Evolutionary conservation across 2,329 filamentous ascomycete species (phyloP).

Genomic region (Parafenestella ontariensis): DNA sequence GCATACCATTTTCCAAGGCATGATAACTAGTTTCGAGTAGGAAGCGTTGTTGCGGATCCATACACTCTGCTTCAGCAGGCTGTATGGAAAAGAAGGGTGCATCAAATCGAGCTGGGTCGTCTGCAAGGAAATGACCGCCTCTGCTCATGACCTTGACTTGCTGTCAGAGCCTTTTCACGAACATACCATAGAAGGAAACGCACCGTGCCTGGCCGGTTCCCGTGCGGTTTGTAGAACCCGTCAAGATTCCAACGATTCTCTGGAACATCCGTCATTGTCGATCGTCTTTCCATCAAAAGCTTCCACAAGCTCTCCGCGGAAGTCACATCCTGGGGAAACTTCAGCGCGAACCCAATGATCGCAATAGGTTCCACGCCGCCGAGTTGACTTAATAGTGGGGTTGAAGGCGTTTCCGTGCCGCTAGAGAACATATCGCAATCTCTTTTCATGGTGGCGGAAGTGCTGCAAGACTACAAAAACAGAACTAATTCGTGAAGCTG

Average conservation of each 20-base stretch:
- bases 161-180: constrained; percentile 10
- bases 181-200: not conserved
- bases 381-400: not conserved
- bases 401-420: too few species aligned
- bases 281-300: constrained; percentile 21
- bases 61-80: constrained; percentile 23
- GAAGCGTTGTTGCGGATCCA: constrained; percentile 37
- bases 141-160: too few species aligned
- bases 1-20: constrained; percentile 35
- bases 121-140: constrained; percentile 27
- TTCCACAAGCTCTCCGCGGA: constrained; percentile 27
- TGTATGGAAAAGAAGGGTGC: constrained; percentile 31
- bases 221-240: constrained; percentile 22
- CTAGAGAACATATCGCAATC: too few species aligned
- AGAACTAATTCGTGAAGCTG: too few species aligned
- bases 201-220: constrained; percentile 14
- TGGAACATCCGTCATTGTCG: constrained; percentile 22
- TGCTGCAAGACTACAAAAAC: too few species aligned
- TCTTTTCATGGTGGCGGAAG: too few species aligned
- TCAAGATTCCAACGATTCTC: constrained; percentile 25
- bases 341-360: constrained; percentile 46
- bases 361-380: constrained; percentile 34
- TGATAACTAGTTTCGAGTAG: constrained; percentile 37
- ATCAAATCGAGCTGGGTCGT: constrained; percentile 28
- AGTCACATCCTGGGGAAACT: constrained; percentile 27